Conservation (phyloP, 192 early-diverging fungal genomes). For the Phlyctochytrium arcticum region DNA sequence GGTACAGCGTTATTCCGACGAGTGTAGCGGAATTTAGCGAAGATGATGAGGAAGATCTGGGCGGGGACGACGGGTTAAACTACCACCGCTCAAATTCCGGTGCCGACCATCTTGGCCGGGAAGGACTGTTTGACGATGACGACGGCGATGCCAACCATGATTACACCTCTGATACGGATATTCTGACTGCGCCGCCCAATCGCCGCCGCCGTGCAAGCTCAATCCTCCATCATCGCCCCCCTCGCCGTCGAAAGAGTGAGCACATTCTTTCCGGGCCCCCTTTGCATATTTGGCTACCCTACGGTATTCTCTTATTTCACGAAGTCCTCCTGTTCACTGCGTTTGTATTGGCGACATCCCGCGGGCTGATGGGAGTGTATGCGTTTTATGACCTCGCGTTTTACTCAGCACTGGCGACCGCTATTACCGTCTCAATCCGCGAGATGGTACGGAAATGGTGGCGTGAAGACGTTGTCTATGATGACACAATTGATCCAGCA, state of each 20-base stretch:
- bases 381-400: constrained; percentile 29
- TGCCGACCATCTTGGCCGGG: neutral
- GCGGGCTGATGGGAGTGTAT: constrained; percentile 9
- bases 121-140: neutral
- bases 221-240: neutral
- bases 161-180: neutral
- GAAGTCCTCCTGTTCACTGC: neutral
- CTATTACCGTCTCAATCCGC: constrained; percentile 6
- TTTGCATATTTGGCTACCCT: constrained; percentile 4
- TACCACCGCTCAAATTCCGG: neutral
- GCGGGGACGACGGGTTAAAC: neutral
- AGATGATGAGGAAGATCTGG: neutral
- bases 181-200: neutral
- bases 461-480: neutral
- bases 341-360: neutral
- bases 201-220: neutral
- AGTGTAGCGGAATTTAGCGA: neutral
- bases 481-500: neutral
- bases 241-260: neutral
- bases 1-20: neutral
- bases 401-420: constrained; percentile 23
- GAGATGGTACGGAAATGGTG: neutral
- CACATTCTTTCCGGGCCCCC: constrained; percentile 2
- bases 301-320: constrained; percentile 10
- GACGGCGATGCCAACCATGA: neutral